These are phyloP conservation scores for Fusarium phyllophilum DNA, from an alignment of 2,329 filamentous ascomycete genomes.

Conservation along the genomic window DNA sequence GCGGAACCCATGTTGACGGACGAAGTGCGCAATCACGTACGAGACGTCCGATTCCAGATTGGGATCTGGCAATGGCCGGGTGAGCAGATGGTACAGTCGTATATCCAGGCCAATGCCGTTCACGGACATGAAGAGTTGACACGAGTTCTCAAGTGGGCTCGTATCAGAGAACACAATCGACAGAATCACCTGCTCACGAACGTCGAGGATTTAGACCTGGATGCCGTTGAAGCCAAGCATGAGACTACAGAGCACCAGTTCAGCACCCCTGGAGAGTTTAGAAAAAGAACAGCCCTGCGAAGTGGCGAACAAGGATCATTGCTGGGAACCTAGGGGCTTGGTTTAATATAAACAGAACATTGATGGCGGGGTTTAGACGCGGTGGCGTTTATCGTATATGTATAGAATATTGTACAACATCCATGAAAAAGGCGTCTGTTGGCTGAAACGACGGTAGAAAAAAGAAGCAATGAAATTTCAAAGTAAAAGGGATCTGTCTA, in stretches of 20 bases:
- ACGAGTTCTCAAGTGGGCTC: slow-evolving; percentile 39
- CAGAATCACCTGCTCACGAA: slow-evolving; percentile 1
- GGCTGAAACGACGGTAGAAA: slow-evolving; percentile 13
- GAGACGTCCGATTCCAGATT: slow-evolving; percentile 40
- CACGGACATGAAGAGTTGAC: slow-evolving; percentile 42
- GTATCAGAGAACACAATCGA: slow-evolving; percentile 16
- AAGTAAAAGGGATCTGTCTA: slow-evolving; percentile 14
- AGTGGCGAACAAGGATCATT: neutral
- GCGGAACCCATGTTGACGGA: slow-evolving; percentile 54
- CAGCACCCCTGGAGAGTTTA: neutral
- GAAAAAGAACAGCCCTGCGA: neutral
- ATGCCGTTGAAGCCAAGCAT: neutral
- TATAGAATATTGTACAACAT: slow-evolving; percentile 18
- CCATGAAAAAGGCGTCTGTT: slow-evolving; percentile 2
- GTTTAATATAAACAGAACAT: slow-evolving; percentile 1
- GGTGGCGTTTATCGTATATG: slow-evolving; percentile 33
- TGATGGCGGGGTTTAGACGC: slow-evolving; percentile 27
- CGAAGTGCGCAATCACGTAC: slow-evolving; percentile 47
- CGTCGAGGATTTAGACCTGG: slow-evolving; percentile 3
- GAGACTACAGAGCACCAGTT: slow-evolving; percentile 2
- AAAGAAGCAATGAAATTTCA: slow-evolving; percentile 18
- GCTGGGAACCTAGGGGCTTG: slow-evolving; percentile 3
- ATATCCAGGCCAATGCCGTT: slow-evolving; percentile 41
- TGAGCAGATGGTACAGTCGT: slow-evolving; percentile 49
- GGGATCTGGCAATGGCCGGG: slow-evolving; percentile 53